Percentiles rank a stretch among this genome's conserved stretches.
Conservation (phyloP, 2,329 filamentous ascomycete genomes). For the Ophiocordyceps camponoti-saundersi region DNA sequence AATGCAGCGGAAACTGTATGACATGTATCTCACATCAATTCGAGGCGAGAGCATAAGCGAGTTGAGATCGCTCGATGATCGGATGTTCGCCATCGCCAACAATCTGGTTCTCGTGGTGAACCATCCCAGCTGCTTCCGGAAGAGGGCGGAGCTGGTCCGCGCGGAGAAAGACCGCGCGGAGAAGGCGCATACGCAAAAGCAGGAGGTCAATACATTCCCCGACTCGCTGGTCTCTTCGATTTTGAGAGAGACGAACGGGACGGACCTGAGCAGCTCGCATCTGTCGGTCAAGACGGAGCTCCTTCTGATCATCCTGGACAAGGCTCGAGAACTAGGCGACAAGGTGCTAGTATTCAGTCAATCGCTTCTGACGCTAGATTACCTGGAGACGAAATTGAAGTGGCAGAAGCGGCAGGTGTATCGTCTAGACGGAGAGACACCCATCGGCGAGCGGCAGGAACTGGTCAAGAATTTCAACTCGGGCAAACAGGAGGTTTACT, state of each 20-base stretch:
- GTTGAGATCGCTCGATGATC: conserved; percentile 2
- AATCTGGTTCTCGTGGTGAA: conserved; percentile 31
- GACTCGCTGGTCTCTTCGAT: conserved; percentile 10
- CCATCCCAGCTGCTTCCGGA: conserved; percentile 31
- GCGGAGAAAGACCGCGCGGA: too few species aligned
- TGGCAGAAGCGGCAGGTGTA: conserved; percentile 27
- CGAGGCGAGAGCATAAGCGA: neutral
- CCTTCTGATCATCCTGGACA: conserved; percentile 51
- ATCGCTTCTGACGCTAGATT: conserved; percentile 51
- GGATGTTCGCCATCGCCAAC: conserved; percentile 18
- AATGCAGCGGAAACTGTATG: conserved; percentile 48
- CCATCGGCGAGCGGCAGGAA: conserved; percentile 38
- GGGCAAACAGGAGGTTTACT: conserved; percentile 39
- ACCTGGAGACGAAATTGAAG: conserved; percentile 41
- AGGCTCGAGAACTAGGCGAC: conserved; percentile 44
- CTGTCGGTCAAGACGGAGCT: conserved; percentile 54
- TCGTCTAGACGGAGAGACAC: conserved; percentile 53
- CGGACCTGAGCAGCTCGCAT: conserved; percentile 23
- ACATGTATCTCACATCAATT: conserved; percentile 20
- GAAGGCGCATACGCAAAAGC: conserved; percentile 1
- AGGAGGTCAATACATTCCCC: conserved; percentile 6
- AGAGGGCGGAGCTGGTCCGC: conserved; percentile 11
- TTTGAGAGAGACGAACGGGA: conserved; percentile 19
- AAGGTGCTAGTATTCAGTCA: conserved; percentile 72
- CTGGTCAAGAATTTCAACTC: conserved; percentile 54